phyloP scores from a whole-genome alignment of 345 rosid species.

The Acer saccharum region DNA sequence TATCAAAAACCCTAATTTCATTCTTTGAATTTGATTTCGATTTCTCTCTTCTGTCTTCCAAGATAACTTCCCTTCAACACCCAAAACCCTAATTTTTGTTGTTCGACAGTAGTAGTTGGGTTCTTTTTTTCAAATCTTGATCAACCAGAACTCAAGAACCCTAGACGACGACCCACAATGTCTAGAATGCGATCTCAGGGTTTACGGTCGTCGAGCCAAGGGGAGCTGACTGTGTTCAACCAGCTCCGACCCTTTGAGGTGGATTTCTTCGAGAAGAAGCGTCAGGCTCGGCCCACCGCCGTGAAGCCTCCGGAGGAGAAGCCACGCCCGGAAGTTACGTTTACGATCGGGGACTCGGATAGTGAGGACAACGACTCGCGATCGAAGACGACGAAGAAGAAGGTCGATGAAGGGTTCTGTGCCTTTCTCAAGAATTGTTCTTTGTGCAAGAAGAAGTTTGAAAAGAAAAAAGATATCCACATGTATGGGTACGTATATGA shows the following conservation, averaged over 20 bases:
- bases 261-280: slow-evolving; percentile 11
- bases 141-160: not conserved
- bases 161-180: not conserved
- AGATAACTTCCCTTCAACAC: not conserved
- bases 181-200: slow-evolving; percentile 7
- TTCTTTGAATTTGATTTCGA: not conserved
- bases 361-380: not conserved
- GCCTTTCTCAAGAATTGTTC: slow-evolving; percentile 30
- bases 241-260: slow-evolving; percentile 8
- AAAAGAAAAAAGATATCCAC: not conserved
- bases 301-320: not conserved
- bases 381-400: slow-evolving; percentile 20
- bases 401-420: slow-evolving; percentile 25
- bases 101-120: not conserved
- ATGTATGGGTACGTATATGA: slow-evolving; percentile 26
- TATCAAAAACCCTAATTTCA: not conserved
- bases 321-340: not conserved
- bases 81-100: slow-evolving; percentile 5
- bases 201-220: slow-evolving; percentile 30
- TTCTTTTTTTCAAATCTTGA: not conserved
- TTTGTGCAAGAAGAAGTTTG: slow-evolving; percentile 34
- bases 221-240: slow-evolving; percentile 22
- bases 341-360: slow-evolving; percentile 21
- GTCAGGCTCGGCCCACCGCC: not conserved
- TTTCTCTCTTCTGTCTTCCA: too few relatives aligned